Percentiles rank a stretch among this genome's conserved stretches.
phyloP scores from a whole-genome alignment of 2,329 filamentous ascomycete species.

The Diaporthe eres region DNA sequence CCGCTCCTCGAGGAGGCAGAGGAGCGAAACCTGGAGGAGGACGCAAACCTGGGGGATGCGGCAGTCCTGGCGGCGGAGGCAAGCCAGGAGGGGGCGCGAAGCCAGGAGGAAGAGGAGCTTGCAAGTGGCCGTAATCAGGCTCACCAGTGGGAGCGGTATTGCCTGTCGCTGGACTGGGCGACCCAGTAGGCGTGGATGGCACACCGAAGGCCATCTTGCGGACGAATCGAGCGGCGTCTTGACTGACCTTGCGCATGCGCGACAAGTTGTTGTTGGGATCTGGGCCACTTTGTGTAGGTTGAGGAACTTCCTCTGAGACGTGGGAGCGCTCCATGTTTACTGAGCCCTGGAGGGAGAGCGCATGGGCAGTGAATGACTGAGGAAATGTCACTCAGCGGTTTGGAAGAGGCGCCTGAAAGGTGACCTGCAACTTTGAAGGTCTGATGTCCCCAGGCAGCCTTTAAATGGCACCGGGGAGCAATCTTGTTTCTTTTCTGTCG shows the following conservation, averaged over 20 bases:
- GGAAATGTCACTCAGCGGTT: neutral
- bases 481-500: neutral
- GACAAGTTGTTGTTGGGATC: neutral
- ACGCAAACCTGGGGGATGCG: neutral
- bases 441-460: neutral
- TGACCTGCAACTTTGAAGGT: too few species aligned
- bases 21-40: constrained; percentile 21
- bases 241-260: neutral
- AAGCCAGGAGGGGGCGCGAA: neutral
- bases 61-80: neutral
- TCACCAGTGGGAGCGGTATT: neutral
- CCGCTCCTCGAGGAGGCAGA: neutral
- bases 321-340: neutral
- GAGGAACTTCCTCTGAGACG: neutral
- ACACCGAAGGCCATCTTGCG: constrained; percentile 18
- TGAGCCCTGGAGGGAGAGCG: neutral
- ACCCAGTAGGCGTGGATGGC: neutral
- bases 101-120: neutral
- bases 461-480: neutral
- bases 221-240: neutral
- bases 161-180: neutral
- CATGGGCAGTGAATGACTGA: neutral
- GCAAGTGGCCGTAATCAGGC: neutral
- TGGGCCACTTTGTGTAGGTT: neutral
- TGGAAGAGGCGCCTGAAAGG: neutral